These are phyloP conservation scores for Wickerhamomyces subpelliculosus DNA, from an alignment of 805 yeast species.

Conservation along the genomic window DNA sequence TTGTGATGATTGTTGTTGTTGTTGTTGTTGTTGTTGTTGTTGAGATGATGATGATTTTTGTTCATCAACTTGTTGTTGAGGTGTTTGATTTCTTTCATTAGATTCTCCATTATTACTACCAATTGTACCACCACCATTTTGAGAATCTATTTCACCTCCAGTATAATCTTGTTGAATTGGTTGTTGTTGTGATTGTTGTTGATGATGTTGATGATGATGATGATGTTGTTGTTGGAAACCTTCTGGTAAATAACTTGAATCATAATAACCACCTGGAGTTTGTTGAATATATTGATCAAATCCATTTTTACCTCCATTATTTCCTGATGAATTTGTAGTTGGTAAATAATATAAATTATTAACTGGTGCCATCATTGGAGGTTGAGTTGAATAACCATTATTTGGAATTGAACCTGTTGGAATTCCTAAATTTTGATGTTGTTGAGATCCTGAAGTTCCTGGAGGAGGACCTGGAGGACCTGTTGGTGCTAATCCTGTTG, in stretches of 20 bases:
- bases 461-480: background rate
- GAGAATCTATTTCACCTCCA: background rate
- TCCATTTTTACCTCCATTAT: constrained; percentile 6
- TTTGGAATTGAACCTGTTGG: no score
- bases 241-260: background rate
- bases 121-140: no score
- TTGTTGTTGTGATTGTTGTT: background rate
- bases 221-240: constrained; percentile 2
- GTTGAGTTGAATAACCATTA: constrained; percentile 7
- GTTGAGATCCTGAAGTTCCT: constrained; percentile 2
- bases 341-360: constrained; percentile 15
- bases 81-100: background rate
- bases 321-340: no score
- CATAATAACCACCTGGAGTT: background rate
- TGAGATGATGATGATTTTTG: no score
- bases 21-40: no score
- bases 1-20: no score
- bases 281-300: constrained; percentile 6
- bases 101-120: background rate
- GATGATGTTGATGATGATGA: constrained; percentile 8
- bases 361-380: constrained; percentile 9
- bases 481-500: background rate
- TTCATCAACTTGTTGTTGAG: background rate
- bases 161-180: no score
- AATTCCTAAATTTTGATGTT: background rate